Evolutionary conservation across 306 rosid genomes (phyloP).

Genomic region (Spatholobus suberectus): DNA sequence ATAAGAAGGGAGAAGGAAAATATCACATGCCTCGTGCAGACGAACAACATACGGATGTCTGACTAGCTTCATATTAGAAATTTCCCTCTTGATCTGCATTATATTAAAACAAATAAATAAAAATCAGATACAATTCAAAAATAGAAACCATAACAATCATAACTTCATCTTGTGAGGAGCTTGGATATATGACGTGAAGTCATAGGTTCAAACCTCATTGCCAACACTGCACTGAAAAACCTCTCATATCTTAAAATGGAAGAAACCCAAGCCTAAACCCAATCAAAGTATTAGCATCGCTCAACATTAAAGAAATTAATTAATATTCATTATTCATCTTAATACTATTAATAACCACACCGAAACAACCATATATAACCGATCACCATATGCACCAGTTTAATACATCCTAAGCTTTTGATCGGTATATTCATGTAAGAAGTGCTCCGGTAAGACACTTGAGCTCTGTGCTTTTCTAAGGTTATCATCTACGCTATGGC

Average conservation of each 20-base stretch:
- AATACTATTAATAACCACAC: background rate
- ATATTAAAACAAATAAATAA: background rate
- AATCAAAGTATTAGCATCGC: constrained; percentile 14
- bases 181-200: background rate
- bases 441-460: constrained; percentile 8
- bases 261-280: constrained; percentile 14
- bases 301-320: background rate
- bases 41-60: constrained; percentile 91
- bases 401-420: background rate
- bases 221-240: background rate
- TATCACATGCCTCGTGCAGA: constrained; percentile 71
- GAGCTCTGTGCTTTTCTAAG: background rate
- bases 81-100: constrained; percentile 88
- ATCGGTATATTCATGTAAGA: background rate
- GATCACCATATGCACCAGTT: background rate
- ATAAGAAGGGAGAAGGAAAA: background rate
- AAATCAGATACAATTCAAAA: background rate
- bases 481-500: background rate
- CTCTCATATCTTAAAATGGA: background rate
- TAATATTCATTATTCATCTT: constrained; percentile 3
- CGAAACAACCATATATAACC: background rate
- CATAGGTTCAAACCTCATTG: background rate
- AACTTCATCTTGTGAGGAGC: background rate
- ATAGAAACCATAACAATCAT: constrained; percentile 6
- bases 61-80: constrained; percentile 90